Evolutionary conservation across 2,329 filamentous ascomycete species (phyloP), one percentile per base, ranked within the genome.

Genomic region (Nigrospora oryzae): DNA sequence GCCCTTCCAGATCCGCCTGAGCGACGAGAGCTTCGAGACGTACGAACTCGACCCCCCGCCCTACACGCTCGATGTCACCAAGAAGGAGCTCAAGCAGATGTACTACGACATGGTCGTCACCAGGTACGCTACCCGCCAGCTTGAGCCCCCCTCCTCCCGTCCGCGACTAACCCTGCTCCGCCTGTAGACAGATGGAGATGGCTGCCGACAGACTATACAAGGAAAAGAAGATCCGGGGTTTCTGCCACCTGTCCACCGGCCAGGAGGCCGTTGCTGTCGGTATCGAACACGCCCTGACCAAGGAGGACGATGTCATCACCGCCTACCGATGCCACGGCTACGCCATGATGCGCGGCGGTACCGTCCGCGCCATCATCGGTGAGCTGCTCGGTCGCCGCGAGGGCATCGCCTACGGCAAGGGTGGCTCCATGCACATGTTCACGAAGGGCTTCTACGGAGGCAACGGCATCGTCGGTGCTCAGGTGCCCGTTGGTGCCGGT

Each of bases 371-470:
- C 59, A 94, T 97, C 70, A 94, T 97, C 58, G 91, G 91, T 60
- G 91, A 97, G 75, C 80, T 97, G 56, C 81, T 98, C 46, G 93
- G 93, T 61, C 86, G 93, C 60, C 84, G 91, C 66, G 89, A 94
- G 68, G 93, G 93, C 73, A 96, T 98, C 62, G 86, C 93, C 51
- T 95, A 95, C 75, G 93, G 93, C 68, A 98, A 98, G 82, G 93
- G 93, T 68, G 93, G 93, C 55, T 96, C 90, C 53, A 98, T 98
- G 93, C 93, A 98, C 79, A 98, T 98, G 93, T 98, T 98, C 74
- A 75, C 89, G 59, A 90, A 89, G 70, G 87, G 88, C 54, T 98
- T 98, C 79, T 98, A 94, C 69, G 93, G 93, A 62, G 93, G 93
- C 60, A 98, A 98, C 74, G 93, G 93, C 73, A 98, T 98, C 56